Conservation (phyloP, 2,329 filamentous ascomycete species). For the Aspergillus calidoustus region DNA sequence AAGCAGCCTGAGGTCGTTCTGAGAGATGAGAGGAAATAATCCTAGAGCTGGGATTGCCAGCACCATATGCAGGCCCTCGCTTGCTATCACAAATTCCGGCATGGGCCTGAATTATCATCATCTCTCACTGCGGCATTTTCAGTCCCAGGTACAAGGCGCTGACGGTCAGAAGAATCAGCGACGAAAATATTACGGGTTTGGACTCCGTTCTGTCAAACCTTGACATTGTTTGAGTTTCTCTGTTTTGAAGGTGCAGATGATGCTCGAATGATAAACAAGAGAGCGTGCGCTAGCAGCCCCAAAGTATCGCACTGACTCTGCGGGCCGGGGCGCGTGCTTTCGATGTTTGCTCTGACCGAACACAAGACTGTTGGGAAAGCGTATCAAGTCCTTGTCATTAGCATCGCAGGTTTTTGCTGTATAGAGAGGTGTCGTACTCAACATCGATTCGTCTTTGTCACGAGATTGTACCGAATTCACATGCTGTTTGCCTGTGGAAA, state of each 20-base stretch:
- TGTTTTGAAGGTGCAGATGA: neutral
- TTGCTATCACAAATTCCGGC: conserved; percentile 2
- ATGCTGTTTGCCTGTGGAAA: neutral
- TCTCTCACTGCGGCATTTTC: neutral
- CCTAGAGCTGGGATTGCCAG: neutral
- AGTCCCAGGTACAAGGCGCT: neutral
- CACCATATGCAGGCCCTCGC: conserved; percentile 6
- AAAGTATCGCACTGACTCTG: conserved; percentile 6
- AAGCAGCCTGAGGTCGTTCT: neutral
- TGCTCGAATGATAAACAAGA: neutral
- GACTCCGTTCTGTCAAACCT: conserved; percentile 5
- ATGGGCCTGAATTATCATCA: neutral
- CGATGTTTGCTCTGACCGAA: neutral
- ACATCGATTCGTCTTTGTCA: neutral
- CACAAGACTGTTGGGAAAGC: neutral
- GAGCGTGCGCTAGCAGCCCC: neutral
- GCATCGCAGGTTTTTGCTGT: neutral
- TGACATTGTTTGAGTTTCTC: conserved; percentile 5
- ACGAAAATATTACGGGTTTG: conserved; percentile 4
- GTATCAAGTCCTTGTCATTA: neutral
- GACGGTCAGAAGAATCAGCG: neutral
- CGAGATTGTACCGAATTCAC: neutral
- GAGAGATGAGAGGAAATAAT: neutral
- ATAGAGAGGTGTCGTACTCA: neutral
- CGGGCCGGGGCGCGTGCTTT: conserved; percentile 3